Percentiles rank a stretch among this genome's conserved stretches.
phyloP scores from a whole-genome alignment of 2,329 filamentous ascomycete species.

The Verticillium albo-atrum region DNA sequence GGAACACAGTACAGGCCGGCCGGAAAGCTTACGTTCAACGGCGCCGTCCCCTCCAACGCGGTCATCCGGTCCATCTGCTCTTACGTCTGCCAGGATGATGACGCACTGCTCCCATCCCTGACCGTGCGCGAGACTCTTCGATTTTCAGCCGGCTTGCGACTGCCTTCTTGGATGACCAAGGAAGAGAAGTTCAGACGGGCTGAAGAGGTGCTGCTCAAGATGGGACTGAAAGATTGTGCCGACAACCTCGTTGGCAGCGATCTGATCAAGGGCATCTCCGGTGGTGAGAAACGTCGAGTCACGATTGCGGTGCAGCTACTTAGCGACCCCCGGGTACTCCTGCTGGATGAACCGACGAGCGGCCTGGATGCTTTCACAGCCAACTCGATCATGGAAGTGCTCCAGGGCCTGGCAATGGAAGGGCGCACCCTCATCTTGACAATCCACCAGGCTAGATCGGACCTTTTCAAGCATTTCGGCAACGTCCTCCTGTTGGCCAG shows the following conservation, averaged over 20 bases:
- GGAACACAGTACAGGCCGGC: constrained; percentile 57
- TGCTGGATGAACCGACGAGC: constrained; percentile 73
- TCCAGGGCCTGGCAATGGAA: constrained; percentile 65
- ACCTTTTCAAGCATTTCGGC: constrained; percentile 67
- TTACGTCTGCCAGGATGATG: constrained; percentile 75
- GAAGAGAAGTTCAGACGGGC: constrained; percentile 63
- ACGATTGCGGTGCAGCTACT: constrained; percentile 75
- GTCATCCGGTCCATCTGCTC: constrained; percentile 70
- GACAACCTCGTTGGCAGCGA: constrained; percentile 70
- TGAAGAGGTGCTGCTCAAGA: constrained; percentile 67
- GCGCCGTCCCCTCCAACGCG: constrained; percentile 59
- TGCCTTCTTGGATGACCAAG: constrained; percentile 66
- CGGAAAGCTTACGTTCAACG: constrained; percentile 67
- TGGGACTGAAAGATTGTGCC: constrained; percentile 75
- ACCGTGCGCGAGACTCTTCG: constrained; percentile 71
- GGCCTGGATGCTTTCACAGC: constrained; percentile 76
- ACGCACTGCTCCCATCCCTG: constrained; percentile 67
- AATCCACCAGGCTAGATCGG: constrained; percentile 72
- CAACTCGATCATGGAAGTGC: constrained; percentile 69
- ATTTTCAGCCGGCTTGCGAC: constrained; percentile 66
- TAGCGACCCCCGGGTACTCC: constrained; percentile 66
- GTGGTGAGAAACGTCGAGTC: constrained; percentile 73
- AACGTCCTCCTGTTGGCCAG: constrained; percentile 67
- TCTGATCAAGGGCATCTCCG: constrained; percentile 71
- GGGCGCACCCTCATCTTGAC: constrained; percentile 72